Base-by-base conservation (phyloP, 139 green algal species). In the Chlorella sp. region DNA sequence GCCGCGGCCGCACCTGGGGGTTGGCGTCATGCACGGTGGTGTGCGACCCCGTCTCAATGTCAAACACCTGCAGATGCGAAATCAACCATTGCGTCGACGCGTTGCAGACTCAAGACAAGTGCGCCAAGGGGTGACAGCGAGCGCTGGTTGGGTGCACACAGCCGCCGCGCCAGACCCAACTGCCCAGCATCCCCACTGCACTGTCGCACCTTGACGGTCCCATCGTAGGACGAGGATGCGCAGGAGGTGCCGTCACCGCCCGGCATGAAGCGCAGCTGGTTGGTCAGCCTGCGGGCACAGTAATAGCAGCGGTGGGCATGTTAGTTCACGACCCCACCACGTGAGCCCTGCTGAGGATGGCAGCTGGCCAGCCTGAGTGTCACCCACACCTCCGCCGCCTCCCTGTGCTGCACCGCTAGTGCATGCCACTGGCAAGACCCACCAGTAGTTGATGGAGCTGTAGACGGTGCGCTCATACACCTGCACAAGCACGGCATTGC, bases 401-500 rank as follows among this genome's bases (percentile, higher is more conserved):
- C 5, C 24, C 60, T 5, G 36, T 69, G 28, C 60, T 34, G 22
- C 58, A 4, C 58, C n/a, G n/a, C n/a, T n/a, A n/a, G n/a, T n/a
- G n/a, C n/a, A n/a, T n/a, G n/a, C 58, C 24, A 14, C 14, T 11
- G 8, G 8, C 11, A 11, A 11, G 8, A 54, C 46, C 11, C 60
- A 69, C 83, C 83, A 92, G 2, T 40, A 40, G 85, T 97, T 94
- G 40, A 93, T 86, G 74, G 87, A 83, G 43, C 76, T 72, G 87
- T 95, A 95, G 32, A 94, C 73, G 9, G 93, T 96, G 56, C 92
- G 94, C 67, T 97, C 94, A 36, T 94, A 92, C 64, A 96, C 93
- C 92, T 95, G 89, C 38, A 46, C 7, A 32, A 40, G 0, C 14
- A 19, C 38, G 38, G 28, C 5, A 30, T 2, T 28, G 13, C 2